Conservation (phyloP, 2,329 filamentous ascomycete species). For the Colletotrichum somersetense region DNA sequence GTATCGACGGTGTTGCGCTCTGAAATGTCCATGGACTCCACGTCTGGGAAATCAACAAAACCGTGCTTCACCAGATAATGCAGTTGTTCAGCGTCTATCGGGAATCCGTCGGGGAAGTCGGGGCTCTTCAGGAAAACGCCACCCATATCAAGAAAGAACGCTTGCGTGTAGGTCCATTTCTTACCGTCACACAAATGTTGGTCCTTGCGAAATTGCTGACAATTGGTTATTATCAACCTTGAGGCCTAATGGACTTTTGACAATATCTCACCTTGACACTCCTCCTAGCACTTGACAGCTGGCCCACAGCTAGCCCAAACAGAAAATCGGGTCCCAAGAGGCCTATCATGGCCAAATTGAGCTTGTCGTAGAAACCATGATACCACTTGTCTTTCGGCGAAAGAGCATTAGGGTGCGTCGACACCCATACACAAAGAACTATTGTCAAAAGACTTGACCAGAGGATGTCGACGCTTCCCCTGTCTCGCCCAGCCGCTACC, state of each 20-base stretch:
- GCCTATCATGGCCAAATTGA: slow-evolving; percentile 51
- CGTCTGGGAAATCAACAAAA: slow-evolving; percentile 47
- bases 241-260: not conserved
- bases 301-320: slow-evolving; percentile 51
- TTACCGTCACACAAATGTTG: slow-evolving; percentile 29
- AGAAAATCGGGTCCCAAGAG: slow-evolving; percentile 55
- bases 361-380: slow-evolving; percentile 48
- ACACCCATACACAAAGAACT: slow-evolving; percentile 56
- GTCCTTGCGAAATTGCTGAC: slow-evolving; percentile 41
- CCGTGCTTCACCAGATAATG: slow-evolving; percentile 48
- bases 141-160: slow-evolving; percentile 58
- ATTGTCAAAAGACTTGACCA: slow-evolving; percentile 56
- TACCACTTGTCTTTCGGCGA: slow-evolving; percentile 49
- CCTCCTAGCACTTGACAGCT: slow-evolving; percentile 50
- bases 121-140: slow-evolving; percentile 51
- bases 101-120: slow-evolving; percentile 49
- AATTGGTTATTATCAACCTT: not conserved
- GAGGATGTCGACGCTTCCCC: slow-evolving; percentile 57
- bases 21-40: slow-evolving; percentile 45
- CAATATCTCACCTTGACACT: slow-evolving; percentile 47
- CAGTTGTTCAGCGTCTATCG: slow-evolving; percentile 53
- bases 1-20: slow-evolving; percentile 50
- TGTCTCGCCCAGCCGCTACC: slow-evolving; percentile 50
- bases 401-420: slow-evolving; percentile 54
- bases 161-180: slow-evolving; percentile 55